These are phyloP conservation scores for Nematocida homosporus DNA, from an alignment of 371 early-diverging fungal species.

Conservation along the genomic window DNA sequence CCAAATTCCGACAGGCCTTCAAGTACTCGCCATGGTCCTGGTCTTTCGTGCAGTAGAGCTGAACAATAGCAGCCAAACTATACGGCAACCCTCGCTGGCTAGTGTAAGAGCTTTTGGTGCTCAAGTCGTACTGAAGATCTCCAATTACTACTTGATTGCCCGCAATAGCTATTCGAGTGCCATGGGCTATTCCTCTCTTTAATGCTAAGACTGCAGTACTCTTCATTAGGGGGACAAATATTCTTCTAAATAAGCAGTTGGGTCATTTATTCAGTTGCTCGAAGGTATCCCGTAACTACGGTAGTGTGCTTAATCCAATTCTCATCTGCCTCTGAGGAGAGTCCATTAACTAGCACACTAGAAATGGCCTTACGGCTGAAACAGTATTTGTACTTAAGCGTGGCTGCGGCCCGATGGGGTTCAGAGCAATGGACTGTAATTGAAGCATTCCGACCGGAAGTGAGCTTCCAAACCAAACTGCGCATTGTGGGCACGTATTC, in stretches of 20 bases:
- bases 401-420: conserved; percentile 15
- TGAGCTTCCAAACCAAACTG: conserved; percentile 19
- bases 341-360: conserved; percentile 34
- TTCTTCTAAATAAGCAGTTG: background rate
- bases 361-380: conserved; percentile 33
- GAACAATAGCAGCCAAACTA: conserved; percentile 18
- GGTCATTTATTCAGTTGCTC: conserved; percentile 9
- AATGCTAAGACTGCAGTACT: conserved; percentile 5
- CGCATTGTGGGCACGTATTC: conserved; percentile 13
- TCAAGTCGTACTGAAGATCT: background rate
- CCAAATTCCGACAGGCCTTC: background rate
- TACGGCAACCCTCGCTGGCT: conserved; percentile 25
- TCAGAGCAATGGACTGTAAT: conserved; percentile 30
- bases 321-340: conserved; percentile 54
- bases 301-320: conserved; percentile 57
- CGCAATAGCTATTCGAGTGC: background rate
- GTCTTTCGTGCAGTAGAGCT: conserved; percentile 23
- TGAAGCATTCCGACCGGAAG: conserved; percentile 3
- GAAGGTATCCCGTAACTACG: conserved; percentile 27
- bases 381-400: conserved; percentile 25
- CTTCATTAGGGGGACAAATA: background rate
- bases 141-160: background rate
- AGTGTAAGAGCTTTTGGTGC: conserved; percentile 26
- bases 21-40: conserved; percentile 50
- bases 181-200: conserved; percentile 21